phyloP scores from a whole-genome alignment of 768 basidiomycete species.

The Boletales sp. region DNA sequence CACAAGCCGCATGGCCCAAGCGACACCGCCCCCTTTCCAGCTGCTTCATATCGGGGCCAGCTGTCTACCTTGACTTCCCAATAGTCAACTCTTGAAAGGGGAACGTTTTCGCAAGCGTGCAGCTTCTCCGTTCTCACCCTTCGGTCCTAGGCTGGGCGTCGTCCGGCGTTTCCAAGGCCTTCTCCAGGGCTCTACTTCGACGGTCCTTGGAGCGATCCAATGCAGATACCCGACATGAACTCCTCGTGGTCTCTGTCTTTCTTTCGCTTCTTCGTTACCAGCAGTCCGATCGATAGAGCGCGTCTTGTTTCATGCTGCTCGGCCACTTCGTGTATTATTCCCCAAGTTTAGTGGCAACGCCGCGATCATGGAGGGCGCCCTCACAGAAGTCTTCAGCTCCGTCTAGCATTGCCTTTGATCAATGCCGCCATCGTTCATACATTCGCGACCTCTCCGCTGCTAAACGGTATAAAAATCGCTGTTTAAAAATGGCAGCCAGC shows the following conservation, averaged over 20 bases:
- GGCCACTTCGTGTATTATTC: slow-evolving; percentile 26
- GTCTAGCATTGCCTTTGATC: slow-evolving; percentile 26
- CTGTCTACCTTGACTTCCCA: slow-evolving; percentile 5
- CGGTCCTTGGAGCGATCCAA: slow-evolving; percentile 31
- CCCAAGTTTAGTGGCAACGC: slow-evolving; percentile 23
- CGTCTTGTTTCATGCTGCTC: slow-evolving; percentile 30
- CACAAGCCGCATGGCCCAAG: slow-evolving; percentile 15
- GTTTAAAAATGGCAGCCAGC: slow-evolving; percentile 11
- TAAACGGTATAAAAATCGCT: slow-evolving; percentile 26
- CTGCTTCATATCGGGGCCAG: slow-evolving; percentile 7
- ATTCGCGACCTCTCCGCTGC: slow-evolving; percentile 15
- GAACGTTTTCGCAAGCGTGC: background rate
- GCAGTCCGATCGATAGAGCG: slow-evolving; percentile 31
- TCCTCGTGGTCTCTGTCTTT: slow-evolving; percentile 29
- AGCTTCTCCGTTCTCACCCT: slow-evolving; percentile 2
- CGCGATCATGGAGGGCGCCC: slow-evolving; percentile 28
- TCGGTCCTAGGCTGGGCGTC: slow-evolving; percentile 15
- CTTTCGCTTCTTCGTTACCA: slow-evolving; percentile 32
- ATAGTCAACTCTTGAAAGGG: slow-evolving; percentile 1
- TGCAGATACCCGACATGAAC: slow-evolving; percentile 37
- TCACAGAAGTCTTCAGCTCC: slow-evolving; percentile 22
- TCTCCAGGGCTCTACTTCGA: slow-evolving; percentile 22
- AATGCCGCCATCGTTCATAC: slow-evolving; percentile 25
- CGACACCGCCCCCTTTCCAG: slow-evolving; percentile 16
- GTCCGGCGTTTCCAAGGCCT: slow-evolving; percentile 20